Base-by-base conservation (phyloP, 495 filamentous ascomycete genomes). In the Trichoderma gamsii region DNA sequence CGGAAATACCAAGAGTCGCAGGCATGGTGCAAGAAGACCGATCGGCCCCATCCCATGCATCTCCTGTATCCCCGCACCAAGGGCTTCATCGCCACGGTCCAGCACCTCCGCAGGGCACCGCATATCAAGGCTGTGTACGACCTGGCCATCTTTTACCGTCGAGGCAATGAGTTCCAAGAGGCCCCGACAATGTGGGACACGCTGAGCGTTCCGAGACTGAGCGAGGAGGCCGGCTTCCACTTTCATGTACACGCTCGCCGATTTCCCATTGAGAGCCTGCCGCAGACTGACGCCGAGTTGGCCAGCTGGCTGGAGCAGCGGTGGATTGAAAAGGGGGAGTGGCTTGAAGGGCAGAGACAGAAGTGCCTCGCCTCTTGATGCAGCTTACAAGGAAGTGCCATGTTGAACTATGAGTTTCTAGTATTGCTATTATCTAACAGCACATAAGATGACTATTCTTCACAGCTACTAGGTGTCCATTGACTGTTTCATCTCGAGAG, bases 81-180 rank as follows among this genome's bases (percentile, higher is more conserved):
- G 69, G 84, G 84, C 46, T 85, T 86, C 72, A 78, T 87, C 44
- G 78, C 84, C 16, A 82, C 81, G 0, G 82, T 86, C 32, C 80
- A 83, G 69, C 80, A 82, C 25, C 72, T 87, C 67, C 79, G 85
- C 51, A 74, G 76, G 51, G 76, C 81, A 11, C 76, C 78, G 21
- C 83, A 86, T 43, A 76, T 87, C 49, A 84, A 81, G 70, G 83
- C 83, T 18, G 81, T 87, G 41, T 86, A 86, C 76, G 85, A 87
- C 70, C 76, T 86, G 16, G 85, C 83, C 0, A 79, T 87, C 67
- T 84, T 83, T 56, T 87, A 87, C 73, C 78, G 81, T 35, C 76
- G 77, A 18, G 77, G 76, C 18, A 76, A 71, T 65, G 69, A 72
- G 49, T 86, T 85, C 69, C 77, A 82, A 44, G 69, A 74, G 21